Conservation (phyloP, 2,329 filamentous ascomycete species). For the Pleomassaria siparia region DNA sequence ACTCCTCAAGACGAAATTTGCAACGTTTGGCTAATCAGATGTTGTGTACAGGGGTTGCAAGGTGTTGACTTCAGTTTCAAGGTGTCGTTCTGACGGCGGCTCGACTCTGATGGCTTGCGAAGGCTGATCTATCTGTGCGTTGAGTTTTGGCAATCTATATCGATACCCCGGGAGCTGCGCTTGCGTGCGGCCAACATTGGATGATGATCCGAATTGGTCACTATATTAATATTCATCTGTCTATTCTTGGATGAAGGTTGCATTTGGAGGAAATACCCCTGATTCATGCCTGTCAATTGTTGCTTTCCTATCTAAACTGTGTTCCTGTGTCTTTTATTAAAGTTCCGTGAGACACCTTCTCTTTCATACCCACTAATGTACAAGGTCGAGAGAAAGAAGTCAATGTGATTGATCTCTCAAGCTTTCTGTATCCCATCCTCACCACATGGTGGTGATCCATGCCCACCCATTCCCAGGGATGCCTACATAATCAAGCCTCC, state of each 20-base stretch:
- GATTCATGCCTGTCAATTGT: not conserved
- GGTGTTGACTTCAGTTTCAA: no score
- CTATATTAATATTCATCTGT: not conserved
- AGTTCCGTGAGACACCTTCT: no score
- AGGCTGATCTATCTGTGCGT: no score
- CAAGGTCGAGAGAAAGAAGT: no score
- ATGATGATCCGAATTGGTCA: not conserved
- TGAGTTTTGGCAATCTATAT: no score
- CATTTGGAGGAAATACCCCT: not conserved
- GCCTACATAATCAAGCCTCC: conserved; percentile 29
- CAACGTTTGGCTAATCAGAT: not conserved
- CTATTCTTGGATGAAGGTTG: not conserved
- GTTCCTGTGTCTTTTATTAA: no score
- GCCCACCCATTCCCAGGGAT: not conserved
- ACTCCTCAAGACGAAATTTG: not conserved
- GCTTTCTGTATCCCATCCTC: not conserved
- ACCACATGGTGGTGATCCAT: not conserved
- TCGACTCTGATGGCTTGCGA: not conserved
- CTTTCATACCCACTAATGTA: no score
- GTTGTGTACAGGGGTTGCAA: not conserved
- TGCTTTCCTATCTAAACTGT: not conserved
- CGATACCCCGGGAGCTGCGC: no score
- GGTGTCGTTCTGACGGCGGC: not conserved
- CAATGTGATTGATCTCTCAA: not conserved
- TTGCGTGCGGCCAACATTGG: not conserved